A percentile compares a stretch with the other conserved stretches of the same genome.
phyloP scores from a whole-genome alignment of 306 rosid species.

The Myrica gale region DNA sequence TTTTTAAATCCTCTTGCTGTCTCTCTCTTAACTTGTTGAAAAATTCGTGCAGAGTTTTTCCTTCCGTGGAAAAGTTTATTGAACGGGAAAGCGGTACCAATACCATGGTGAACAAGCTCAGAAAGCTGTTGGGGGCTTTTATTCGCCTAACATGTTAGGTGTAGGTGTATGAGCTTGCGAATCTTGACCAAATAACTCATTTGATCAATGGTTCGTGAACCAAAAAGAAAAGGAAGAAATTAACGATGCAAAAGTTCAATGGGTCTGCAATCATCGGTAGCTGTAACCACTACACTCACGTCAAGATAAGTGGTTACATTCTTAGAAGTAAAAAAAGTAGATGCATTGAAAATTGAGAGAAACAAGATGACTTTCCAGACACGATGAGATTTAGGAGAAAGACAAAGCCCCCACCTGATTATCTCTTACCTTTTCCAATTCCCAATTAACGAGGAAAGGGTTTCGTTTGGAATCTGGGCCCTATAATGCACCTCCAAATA shows the following conservation, averaged over 20 bases:
- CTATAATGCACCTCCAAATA: too few species aligned
- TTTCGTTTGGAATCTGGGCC: background rate
- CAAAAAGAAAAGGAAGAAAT: background rate
- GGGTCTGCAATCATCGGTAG: constrained; percentile 21
- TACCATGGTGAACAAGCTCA: background rate
- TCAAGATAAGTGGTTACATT: background rate
- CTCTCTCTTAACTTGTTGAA: too few species aligned
- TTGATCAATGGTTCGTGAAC: background rate
- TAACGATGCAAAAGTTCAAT: background rate
- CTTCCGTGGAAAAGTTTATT: background rate
- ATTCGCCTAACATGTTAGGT: background rate
- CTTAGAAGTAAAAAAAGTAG: too few species aligned
- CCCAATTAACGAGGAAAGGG: background rate
- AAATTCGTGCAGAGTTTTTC: too few species aligned
- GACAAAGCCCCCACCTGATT: background rate
- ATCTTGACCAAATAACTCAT: background rate
- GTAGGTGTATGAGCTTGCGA: background rate
- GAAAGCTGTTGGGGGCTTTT: background rate
- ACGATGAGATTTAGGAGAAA: background rate
- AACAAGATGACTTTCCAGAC: constrained; percentile 16
- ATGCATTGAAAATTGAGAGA: background rate
- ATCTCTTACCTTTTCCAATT: background rate
- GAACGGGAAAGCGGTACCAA: background rate
- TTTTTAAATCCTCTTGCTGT: too few species aligned
- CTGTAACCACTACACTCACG: constrained; percentile 15